These are phyloP conservation scores for Chlamydomonas schloesseri DNA, from an alignment of 139 green algal species.

Conservation along the genomic window DNA sequence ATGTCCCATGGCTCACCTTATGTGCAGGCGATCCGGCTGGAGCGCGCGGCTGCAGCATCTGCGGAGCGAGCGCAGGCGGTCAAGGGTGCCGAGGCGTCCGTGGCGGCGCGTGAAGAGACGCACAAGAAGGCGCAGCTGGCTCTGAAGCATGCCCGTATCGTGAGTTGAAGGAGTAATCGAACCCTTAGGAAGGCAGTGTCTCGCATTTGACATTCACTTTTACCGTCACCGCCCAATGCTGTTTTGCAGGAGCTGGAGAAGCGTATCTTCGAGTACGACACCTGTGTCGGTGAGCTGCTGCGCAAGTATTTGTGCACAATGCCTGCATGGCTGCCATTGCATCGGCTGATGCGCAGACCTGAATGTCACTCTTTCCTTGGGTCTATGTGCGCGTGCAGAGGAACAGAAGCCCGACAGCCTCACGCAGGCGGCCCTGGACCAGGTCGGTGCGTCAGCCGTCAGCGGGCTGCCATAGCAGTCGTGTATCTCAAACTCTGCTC, in stretches of 20 bases:
- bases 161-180: not conserved
- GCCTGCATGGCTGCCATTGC: no score
- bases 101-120: constrained; percentile 36
- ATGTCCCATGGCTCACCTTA: no score
- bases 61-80: constrained; percentile 33
- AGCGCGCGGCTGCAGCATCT: not conserved
- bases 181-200: no score
- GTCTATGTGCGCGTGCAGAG: not conserved
- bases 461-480: no score
- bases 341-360: no score
- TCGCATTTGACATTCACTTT: no score
- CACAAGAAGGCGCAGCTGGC: constrained; percentile 29
- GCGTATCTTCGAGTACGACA: constrained; percentile 76
- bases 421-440: constrained; percentile 45
- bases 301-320: no score
- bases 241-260: constrained; percentile 75
- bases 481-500: no score
- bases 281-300: constrained; percentile 48
- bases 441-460: not conserved
- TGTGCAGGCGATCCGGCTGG: not conserved
- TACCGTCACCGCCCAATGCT: no score
- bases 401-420: constrained; percentile 57
- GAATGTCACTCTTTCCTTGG: no score
- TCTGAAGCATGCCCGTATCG: constrained; percentile 45
- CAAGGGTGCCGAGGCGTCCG: constrained; percentile 22